Base-by-base conservation (phyloP, 2,329 filamentous ascomycete species). In the Metarhizium rileyi region DNA sequence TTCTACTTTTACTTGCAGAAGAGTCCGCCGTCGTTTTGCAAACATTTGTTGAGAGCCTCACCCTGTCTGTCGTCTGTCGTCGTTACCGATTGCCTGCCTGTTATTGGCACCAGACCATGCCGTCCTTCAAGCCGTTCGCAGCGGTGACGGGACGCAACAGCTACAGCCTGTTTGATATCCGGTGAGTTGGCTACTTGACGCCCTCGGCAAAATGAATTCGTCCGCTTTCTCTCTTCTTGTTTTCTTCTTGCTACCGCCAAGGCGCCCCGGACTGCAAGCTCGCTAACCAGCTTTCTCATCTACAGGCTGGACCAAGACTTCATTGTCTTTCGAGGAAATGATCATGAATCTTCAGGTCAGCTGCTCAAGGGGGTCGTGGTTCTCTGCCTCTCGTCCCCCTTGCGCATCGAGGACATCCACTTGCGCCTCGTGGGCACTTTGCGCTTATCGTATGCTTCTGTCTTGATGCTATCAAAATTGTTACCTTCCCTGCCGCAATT, bases 251-350 rank as follows among this genome's bases (percentile, higher is more conserved):
- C 23, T 30, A 35, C 36, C n/a, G 16, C 25, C 22, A 8, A 3
- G 18, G 28, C 26, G 10, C 27, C 44, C 38, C 44, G 22, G 16
- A 16, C 35, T 16, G 6, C 5, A 36, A 35, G 3, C 22, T 5
- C 8, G 30, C 20, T 7, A 18, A 44, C 47, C 47, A 50, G 48
- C 22, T 35, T 42, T 28, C 20, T 26, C 27, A 33, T 27, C 57
- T n/a, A 25, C 59, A 90, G 87, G 47, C 77, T 90, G 52, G 85
- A 90, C 47, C 84, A 85, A 60, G 83, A 88, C 59, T 86, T 90
- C 50, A 80, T 91, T 52, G 83, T 91, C 27, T 84, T 93, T 55
- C 83, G 87, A 48, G 87, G 87, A 52, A 77, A 71, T 57, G 83
- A 87, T 50, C 76, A 86, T 63, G 87, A 91, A 62, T 85, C 87